These are phyloP conservation scores for Arachis stenosperma DNA, from an alignment of 306 rosid species.

Conservation along the genomic window DNA sequence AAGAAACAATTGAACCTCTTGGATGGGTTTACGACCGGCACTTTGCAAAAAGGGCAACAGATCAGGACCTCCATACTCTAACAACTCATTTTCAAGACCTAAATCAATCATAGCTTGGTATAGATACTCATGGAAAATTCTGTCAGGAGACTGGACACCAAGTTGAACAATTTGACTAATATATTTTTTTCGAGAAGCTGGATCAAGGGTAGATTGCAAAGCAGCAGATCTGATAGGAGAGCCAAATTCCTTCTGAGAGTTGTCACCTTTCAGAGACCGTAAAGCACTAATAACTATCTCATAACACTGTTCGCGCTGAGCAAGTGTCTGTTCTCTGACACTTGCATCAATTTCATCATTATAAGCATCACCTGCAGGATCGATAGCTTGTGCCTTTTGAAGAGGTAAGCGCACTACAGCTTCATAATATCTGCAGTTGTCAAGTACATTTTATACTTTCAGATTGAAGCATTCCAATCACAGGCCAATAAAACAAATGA, in stretches of 20 bases:
- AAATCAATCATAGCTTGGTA: slow-evolving; percentile 92
- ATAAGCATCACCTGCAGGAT: slow-evolving; percentile 86
- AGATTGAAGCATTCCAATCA: slow-evolving; percentile 36
- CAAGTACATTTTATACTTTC: slow-evolving; percentile 27
- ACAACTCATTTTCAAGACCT: slow-evolving; percentile 90
- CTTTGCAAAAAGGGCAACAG: slow-evolving; percentile 84
- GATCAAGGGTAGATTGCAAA: slow-evolving; percentile 72
- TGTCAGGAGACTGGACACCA: slow-evolving; percentile 92
- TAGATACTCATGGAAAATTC: slow-evolving; percentile 82
- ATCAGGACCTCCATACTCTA: slow-evolving; percentile 97
- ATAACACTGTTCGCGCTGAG: slow-evolving; percentile 84
- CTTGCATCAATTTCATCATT: slow-evolving; percentile 87
- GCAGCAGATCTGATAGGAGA: slow-evolving; percentile 72
- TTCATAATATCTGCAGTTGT: slow-evolving; percentile 85
- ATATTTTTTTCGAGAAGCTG: slow-evolving; percentile 71
- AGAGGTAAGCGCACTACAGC: slow-evolving; percentile 94
- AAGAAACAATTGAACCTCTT: slow-evolving; percentile 64
- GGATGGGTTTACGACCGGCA: slow-evolving; percentile 76
- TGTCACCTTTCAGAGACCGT: slow-evolving; percentile 76
- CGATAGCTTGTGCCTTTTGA: slow-evolving; percentile 97
- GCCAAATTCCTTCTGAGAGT: slow-evolving; percentile 72
- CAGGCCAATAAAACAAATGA: slow-evolving; percentile 18
- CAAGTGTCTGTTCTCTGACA: slow-evolving; percentile 76
- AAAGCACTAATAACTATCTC: slow-evolving; percentile 85
- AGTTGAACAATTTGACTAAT: slow-evolving; percentile 93